Base-by-base conservation (phyloP, 208 protist species). In the Acanthamoeba castellanii region DNA sequence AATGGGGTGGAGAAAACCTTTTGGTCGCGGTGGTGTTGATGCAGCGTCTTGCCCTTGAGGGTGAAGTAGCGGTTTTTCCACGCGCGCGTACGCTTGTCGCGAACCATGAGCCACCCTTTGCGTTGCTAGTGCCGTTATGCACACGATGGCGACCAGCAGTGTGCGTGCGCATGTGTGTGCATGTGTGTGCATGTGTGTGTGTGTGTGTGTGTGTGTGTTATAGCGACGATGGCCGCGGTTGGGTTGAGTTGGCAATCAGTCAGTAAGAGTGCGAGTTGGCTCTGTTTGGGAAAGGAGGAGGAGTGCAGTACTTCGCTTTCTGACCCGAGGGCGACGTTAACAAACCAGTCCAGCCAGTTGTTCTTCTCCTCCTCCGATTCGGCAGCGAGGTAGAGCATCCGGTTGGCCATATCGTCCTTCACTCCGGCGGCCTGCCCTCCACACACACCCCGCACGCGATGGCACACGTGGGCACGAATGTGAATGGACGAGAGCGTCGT, bases 21-120 rank as follows among this genome's bases (percentile, higher is more conserved):
- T 74, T 76, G 87, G 42, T 92, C 66, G 34, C 87, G 34, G 32
- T 57, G 87, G n/a, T 92, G 87, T n/a, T 92, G 64, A 42, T 92
- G 59, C 42, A 92, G n/a, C 7, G 42, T 92, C 11, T 68, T 92
- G 66, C 66, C 87, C 25, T 92, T 92, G 18, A 92, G 34, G 50
- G 32, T 70, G 37, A 92, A 76, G 64, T 92, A 92, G 14, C 64
- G 57, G 25, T 68, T 68, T 32, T 57, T 68, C 87, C 87, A 92
- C 50, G 37, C 34, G 27, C 87, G 52, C n/a, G 59, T 76, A 7
- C 50, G 37, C 34, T 57, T 76, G 27, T 92, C 87, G 34, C 87
- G 34, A 25, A 45, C 50, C 87, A 92, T 68, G 9, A 92, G 45
- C 87, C 87, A 92, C 66, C 87, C 87, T 74, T 70, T 74, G 22